Evolutionary conservation across 495 filamentous ascomycete genomes (phyloP), one percentile per base, ranked within the genome.

Genomic region (Penicillium manginii): DNA sequence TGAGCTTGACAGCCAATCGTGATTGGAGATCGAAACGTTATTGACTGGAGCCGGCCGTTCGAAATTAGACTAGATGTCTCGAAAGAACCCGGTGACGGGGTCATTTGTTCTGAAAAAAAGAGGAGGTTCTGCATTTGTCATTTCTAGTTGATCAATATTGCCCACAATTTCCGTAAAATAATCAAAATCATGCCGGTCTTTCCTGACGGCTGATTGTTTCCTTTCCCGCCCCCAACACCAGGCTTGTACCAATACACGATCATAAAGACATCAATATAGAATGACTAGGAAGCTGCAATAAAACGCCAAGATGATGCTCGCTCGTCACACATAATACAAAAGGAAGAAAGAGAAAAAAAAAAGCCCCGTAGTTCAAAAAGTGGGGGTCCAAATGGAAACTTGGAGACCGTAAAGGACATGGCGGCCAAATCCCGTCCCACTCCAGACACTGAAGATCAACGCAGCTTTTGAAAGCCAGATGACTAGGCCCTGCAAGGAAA

Each of bases 261-360:
- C 52, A 32, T 33, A 43, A 33, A 35, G 29, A 48, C 51, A 58
- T 40, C 46, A 40, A 48, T 19, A n/a, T 33, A 40, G 21, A 39
- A 47, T 43, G 17, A 9, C 40, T 17, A 43, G 40, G 2, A 43
- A 43, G 17, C 17, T 43, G 40, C 17, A 52, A 35, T 17, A 50
- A 50, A 57, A 60, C 61, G 57, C 61, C 57, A 50, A 52, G 53
- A 52, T 58, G 45, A 62, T 62, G 60, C 60, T 62, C 60, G 55
- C 54, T 62, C 59, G 54, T 62, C 50, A 56, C 57, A 51, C 54
- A 54, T 15, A 40, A 51, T 50, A 64, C 48, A 55, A 47, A 46
- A 19, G 46, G 42, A 64, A 46, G 56, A 55, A 37, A 54, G 19
- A 17, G 18, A 51, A 42, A 47, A 59, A 57, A 59, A 50, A 21